A percentile compares a stretch with the other conserved stretches of the same genome.
These are phyloP conservation scores for Xerocomellus amylosporus DNA, from an alignment of 768 basidiomycete species.

Conservation along the genomic window DNA sequence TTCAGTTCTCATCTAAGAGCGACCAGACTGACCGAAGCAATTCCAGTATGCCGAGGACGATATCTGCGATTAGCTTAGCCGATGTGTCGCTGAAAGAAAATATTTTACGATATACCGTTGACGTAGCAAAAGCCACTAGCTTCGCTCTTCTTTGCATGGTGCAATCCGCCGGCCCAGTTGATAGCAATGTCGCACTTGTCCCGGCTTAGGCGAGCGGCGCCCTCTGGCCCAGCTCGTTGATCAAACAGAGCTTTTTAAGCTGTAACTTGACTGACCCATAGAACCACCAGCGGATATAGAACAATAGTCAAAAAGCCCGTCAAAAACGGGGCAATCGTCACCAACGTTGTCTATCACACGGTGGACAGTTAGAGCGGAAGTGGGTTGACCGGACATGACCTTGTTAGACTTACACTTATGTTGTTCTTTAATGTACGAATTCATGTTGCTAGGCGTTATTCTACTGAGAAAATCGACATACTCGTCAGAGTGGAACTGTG, in stretches of 20 bases:
- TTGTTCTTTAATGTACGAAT: constrained; percentile 89
- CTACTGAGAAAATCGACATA: constrained; percentile 95
- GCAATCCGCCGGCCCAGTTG: constrained; percentile 98
- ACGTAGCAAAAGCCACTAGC: constrained; percentile 99
- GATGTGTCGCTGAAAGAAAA: not conserved
- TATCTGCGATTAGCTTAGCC: constrained; percentile 55
- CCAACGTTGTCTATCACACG: constrained; percentile 81
- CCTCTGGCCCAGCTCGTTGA: constrained; percentile 57
- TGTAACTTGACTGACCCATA: constrained; percentile 68
- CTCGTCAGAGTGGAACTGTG: constrained; percentile 98
- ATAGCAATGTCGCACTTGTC: constrained; percentile 99
- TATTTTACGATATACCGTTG: constrained; percentile 57
- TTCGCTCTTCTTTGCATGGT: constrained; percentile 99
- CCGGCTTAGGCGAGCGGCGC: constrained; percentile 89
- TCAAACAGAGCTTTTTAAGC: not conserved
- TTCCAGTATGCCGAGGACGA: constrained; percentile 95
- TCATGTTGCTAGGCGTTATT: constrained; percentile 95
- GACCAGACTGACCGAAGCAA: constrained; percentile 62
- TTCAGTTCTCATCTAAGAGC: not conserved
- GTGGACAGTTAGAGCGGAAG: not conserved
- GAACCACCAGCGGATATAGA: constrained; percentile 99
- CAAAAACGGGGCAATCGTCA: constrained; percentile 98
- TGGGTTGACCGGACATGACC: not conserved
- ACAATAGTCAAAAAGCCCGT: constrained; percentile 97
- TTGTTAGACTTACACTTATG: constrained; percentile 71